These are phyloP conservation scores for Phialophora expanda DNA, from an alignment of 2,329 filamentous ascomycete genomes.

Conservation along the genomic window DNA sequence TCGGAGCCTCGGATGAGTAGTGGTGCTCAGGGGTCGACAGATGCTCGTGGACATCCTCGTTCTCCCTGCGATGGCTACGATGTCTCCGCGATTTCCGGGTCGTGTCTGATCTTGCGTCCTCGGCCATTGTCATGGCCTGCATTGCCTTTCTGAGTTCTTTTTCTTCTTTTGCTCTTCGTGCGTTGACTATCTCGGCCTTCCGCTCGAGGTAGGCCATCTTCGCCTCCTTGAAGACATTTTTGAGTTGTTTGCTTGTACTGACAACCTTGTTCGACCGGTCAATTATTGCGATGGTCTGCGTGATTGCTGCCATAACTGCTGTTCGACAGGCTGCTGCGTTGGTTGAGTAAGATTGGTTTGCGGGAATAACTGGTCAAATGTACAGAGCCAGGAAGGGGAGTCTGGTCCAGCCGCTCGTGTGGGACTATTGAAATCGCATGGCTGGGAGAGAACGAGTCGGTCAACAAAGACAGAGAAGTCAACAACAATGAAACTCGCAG, in stretches of 20 bases:
- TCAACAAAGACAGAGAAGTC: conserved; percentile 28
- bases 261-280: conserved; percentile 92
- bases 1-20: conserved; percentile 26
- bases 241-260: conserved; percentile 85
- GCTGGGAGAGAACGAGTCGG: conserved; percentile 29
- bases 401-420: conserved; percentile 10
- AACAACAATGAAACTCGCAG: conserved; percentile 16
- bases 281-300: conserved; percentile 84
- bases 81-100: conserved; percentile 46
- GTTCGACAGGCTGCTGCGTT: neutral
- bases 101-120: conserved; percentile 54
- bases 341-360: neutral
- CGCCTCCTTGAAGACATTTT: conserved; percentile 90
- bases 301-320: conserved; percentile 46
- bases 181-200: conserved; percentile 78
- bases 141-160: conserved; percentile 65
- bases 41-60: conserved; percentile 39
- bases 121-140: conserved; percentile 54
- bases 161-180: conserved; percentile 66
- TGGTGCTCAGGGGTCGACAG: conserved; percentile 23
- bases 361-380: neutral
- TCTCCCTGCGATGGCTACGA: conserved; percentile 26
- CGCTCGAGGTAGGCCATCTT: conserved; percentile 85
- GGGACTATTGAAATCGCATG: conserved; percentile 31
- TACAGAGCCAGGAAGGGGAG: neutral